Percentiles rank a stretch among this genome's conserved stretches.
These are phyloP conservation scores for Coemansia sp. DNA, from an alignment of 192 early-diverging fungal genomes.

Conservation along the genomic window DNA sequence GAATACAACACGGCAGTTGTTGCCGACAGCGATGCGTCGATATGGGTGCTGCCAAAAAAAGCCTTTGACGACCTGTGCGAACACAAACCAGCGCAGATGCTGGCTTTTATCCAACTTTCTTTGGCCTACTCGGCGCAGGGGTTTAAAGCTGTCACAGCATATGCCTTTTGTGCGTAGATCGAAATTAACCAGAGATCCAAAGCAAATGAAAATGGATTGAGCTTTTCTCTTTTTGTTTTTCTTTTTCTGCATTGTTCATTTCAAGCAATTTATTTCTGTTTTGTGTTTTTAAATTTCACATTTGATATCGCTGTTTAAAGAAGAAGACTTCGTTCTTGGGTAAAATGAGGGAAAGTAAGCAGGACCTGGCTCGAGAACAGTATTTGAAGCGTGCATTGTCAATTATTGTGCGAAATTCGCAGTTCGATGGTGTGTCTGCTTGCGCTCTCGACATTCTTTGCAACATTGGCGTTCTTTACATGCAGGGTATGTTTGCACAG, in stretches of 20 bases:
- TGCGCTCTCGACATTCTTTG: constrained; percentile 44
- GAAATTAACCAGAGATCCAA: background rate
- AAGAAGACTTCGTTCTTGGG: background rate
- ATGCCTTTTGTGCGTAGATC: constrained; percentile 46
- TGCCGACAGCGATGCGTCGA: constrained; percentile 62
- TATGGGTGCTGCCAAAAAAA: constrained; percentile 74
- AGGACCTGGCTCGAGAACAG: constrained; percentile 31
- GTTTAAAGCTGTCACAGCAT: constrained; percentile 53
- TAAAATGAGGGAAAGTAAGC: constrained; percentile 20
- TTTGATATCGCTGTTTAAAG: background rate
- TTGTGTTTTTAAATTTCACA: background rate
- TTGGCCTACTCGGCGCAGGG: constrained; percentile 71
- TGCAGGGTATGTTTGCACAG: constrained; percentile 53
- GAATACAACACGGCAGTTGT: constrained; percentile 62
- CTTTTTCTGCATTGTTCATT: background rate
- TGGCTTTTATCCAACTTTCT: constrained; percentile 78
- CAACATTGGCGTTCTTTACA: constrained; percentile 41
- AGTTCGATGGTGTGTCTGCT: constrained; percentile 31
- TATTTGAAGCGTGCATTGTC: constrained; percentile 43
- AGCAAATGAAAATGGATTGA: constrained; percentile 1
- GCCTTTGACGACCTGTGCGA: constrained; percentile 68
- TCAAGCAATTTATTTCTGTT: background rate
- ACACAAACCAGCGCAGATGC: constrained; percentile 68
- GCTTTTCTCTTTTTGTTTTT: background rate
- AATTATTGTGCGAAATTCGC: constrained; percentile 29